These are phyloP conservation scores for Aureobasidium uvarum DNA, from an alignment of 2,329 filamentous ascomycete genomes.

Conservation along the genomic window DNA sequence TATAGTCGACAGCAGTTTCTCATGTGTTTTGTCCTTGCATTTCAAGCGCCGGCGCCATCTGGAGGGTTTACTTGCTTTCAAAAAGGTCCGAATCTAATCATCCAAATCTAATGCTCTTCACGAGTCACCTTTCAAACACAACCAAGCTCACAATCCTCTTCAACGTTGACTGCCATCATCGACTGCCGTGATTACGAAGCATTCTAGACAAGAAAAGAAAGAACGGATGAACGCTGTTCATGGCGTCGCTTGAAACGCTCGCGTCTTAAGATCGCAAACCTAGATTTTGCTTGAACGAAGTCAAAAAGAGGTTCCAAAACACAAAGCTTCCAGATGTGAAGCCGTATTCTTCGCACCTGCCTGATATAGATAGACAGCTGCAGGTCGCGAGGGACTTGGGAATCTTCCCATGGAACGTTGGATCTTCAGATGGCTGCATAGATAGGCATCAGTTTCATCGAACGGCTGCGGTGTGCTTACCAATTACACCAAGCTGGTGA, in stretches of 20 bases:
- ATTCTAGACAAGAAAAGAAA: background rate
- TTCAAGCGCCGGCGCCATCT: constrained; percentile 16
- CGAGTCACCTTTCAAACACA: background rate
- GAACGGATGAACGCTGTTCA: background rate
- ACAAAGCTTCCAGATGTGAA: background rate
- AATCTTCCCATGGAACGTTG: background rate
- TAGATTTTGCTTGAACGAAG: background rate
- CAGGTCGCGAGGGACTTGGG: background rate
- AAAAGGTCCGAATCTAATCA: background rate
- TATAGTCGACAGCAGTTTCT: background rate
- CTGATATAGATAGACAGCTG: background rate
- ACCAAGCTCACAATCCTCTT: background rate
- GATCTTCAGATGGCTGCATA: background rate
- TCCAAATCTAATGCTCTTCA: background rate
- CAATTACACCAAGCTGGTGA: background rate
- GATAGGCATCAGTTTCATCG: background rate
- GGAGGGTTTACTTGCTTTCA: background rate
- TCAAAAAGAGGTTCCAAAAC: background rate
- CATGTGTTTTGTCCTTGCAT: constrained; percentile 13
- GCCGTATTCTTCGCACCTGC: background rate
- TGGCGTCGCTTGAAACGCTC: constrained; percentile 2
- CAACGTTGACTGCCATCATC: background rate
- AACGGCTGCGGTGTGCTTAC: background rate
- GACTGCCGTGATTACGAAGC: constrained; percentile 8
- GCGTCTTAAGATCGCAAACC: constrained; percentile 5